Evolutionary conservation across 148 eudicot genomes (phyloP).

Genomic region (Tetragonia tetragonoides): DNA sequence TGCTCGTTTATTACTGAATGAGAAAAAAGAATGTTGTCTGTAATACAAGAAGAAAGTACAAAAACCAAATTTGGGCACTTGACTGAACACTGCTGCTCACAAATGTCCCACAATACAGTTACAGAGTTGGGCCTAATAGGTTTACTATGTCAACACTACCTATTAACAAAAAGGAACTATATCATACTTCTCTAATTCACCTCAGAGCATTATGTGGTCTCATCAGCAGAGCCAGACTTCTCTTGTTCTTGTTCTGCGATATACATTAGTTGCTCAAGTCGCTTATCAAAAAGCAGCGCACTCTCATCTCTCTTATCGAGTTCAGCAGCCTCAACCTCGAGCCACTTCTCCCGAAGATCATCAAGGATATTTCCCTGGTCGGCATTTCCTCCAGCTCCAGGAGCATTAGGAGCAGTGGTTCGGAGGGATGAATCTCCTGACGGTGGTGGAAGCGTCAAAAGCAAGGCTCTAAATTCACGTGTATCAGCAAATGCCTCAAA

Average conservation of each 20-base stretch:
- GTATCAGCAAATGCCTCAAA: conserved; percentile 89
- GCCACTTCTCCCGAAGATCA: conserved; percentile 95
- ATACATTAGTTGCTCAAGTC: conserved; percentile 78
- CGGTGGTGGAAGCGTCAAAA: conserved; percentile 91
- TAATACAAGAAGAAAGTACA: conserved; percentile 3
- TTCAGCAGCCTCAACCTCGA: conserved; percentile 88
- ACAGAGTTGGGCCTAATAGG: not conserved
- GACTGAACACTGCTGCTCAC: not conserved
- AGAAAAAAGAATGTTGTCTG: not conserved
- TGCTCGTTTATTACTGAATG: not conserved
- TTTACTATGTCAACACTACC: not conserved
- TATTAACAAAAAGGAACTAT: conserved; percentile 6
- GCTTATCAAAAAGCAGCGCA: conserved; percentile 80
- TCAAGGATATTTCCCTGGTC: conserved; percentile 76
- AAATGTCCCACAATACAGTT: not conserved
- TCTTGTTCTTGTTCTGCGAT: conserved; percentile 64
- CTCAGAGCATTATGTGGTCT: not conserved
- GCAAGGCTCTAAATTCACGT: conserved; percentile 75
- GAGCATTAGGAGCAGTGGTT: conserved; percentile 95
- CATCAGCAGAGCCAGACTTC: conserved; percentile 15
- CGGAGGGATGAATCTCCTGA: conserved; percentile 93
- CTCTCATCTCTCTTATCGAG: conserved; percentile 91
- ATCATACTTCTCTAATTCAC: not conserved
- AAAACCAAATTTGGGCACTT: conserved; percentile 20
- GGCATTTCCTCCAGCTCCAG: conserved; percentile 64